phyloP scores from a whole-genome alignment of 2,329 filamentous ascomycete genomes.

The Aspergillus sp. region DNA sequence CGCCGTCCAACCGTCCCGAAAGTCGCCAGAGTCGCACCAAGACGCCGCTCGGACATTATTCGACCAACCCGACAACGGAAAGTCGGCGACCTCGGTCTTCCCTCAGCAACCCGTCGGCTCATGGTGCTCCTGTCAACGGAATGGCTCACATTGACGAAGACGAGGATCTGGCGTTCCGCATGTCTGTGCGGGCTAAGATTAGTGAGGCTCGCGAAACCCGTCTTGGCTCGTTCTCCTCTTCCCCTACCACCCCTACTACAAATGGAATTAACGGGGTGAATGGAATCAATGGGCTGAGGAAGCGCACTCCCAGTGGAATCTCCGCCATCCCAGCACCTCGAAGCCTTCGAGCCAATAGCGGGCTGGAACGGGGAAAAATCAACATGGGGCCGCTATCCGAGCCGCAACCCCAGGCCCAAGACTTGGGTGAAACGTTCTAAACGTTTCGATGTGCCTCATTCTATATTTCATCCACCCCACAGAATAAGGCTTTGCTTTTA shows the following conservation, averaged over 20 bases:
- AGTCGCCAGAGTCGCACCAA: constrained; percentile 65
- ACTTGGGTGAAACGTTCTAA: constrained; percentile 60
- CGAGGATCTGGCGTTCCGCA: constrained; percentile 48
- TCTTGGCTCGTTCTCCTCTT: constrained; percentile 51
- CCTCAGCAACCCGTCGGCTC: constrained; percentile 59
- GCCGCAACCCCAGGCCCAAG: constrained; percentile 51
- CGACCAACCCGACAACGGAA: constrained; percentile 48
- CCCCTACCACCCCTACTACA: constrained; percentile 47
- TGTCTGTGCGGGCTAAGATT: constrained; percentile 27
- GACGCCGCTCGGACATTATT: constrained; percentile 62
- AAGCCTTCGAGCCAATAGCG: constrained; percentile 40
- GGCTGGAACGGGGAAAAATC: constrained; percentile 34
- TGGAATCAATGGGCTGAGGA: constrained; percentile 2
- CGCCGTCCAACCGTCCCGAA: constrained; percentile 56
- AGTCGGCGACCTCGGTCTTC: constrained; percentile 68
- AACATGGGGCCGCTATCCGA: constrained; percentile 49
- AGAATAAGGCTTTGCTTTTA: constrained; percentile 3
- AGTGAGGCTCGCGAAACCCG: constrained; percentile 32
- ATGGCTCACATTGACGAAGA: constrained; percentile 57
- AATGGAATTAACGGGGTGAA: constrained; percentile 34
- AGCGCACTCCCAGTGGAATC: constrained; percentile 47
- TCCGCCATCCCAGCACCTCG: constrained; percentile 40
- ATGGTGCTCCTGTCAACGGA: constrained; percentile 57
- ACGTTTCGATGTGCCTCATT: constrained; percentile 1
- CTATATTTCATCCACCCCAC: not conserved